phyloP scores from a whole-genome alignment of 257 asterid species.

The Solanum virginianum region DNA sequence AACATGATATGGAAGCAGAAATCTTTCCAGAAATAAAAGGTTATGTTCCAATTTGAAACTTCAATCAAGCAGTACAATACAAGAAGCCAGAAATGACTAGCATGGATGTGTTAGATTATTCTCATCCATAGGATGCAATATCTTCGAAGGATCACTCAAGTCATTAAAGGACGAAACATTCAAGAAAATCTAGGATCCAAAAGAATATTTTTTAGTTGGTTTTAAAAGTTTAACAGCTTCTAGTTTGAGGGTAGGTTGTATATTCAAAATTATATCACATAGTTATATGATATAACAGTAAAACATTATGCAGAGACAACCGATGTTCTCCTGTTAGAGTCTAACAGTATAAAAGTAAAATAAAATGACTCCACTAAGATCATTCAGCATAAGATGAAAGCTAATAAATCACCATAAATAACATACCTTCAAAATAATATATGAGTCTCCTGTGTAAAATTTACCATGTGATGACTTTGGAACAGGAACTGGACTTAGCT shows the following conservation, averaged over 20 bases:
- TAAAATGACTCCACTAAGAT: neutral
- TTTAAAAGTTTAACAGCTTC: neutral
- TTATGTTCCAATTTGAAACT: neutral
- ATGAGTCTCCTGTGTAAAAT: constrained; percentile 80
- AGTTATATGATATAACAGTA: neutral
- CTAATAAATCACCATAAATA: neutral
- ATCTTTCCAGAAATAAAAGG: neutral
- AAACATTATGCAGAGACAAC: neutral
- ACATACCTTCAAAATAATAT: constrained; percentile 70
- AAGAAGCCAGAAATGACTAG: neutral
- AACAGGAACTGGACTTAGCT: constrained; percentile 54
- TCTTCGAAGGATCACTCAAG: neutral
- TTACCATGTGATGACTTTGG: constrained; percentile 68
- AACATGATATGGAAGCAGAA: neutral
- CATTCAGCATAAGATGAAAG: neutral
- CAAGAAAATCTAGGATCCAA: neutral
- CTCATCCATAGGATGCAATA: neutral
- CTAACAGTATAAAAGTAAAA: neutral
- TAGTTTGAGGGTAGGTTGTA: neutral
- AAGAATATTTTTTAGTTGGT: neutral
- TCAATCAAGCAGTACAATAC: neutral
- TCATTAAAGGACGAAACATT: neutral
- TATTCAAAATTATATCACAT: neutral
- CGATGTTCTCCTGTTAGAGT: neutral
- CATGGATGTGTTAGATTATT: neutral